These are phyloP conservation scores for Scedosporium apiospermum DNA, from an alignment of 2,329 filamentous ascomycete species.

Conservation along the genomic window DNA sequence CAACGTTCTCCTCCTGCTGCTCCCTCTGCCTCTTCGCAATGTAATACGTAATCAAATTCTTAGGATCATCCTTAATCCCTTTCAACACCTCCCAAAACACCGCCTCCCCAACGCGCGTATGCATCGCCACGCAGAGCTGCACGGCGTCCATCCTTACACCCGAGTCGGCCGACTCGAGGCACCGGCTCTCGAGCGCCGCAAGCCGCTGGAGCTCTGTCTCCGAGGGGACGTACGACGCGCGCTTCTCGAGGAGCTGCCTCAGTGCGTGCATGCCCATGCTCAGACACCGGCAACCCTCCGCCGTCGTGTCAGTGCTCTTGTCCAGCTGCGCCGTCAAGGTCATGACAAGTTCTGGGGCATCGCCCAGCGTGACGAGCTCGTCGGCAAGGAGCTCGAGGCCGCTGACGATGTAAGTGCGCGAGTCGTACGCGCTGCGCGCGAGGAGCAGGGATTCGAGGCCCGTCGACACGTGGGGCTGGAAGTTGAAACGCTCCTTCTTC, in stretches of 20 bases:
- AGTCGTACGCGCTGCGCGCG: slow-evolving; percentile 57
- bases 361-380: slow-evolving; percentile 58
- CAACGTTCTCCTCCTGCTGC: slow-evolving; percentile 10
- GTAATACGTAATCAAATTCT: slow-evolving; percentile 74
- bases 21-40: slow-evolving; percentile 62
- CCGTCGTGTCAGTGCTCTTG: slow-evolving; percentile 27
- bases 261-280: slow-evolving; percentile 58
- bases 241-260: slow-evolving; percentile 44
- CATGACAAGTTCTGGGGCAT: slow-evolving; percentile 49
- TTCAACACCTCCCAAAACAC: slow-evolving; percentile 60
- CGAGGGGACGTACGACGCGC: slow-evolving; percentile 33
- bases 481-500: slow-evolving; percentile 54
- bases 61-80: slow-evolving; percentile 58
- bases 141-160: slow-evolving; percentile 67
- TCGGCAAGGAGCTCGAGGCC: slow-evolving; percentile 66
- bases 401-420: slow-evolving; percentile 60
- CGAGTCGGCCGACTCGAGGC: slow-evolving; percentile 50
- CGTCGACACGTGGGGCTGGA: slow-evolving; percentile 57
- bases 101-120: slow-evolving; percentile 49
- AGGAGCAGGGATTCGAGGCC: slow-evolving; percentile 59
- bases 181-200: slow-evolving; percentile 40
- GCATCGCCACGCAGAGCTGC: slow-evolving; percentile 65
- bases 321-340: slow-evolving; percentile 42
- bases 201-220: slow-evolving; percentile 43
- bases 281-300: slow-evolving; percentile 40